phyloP scores from a whole-genome alignment of 352 stramenopile species.

The Peronospora belbahrii region DNA sequence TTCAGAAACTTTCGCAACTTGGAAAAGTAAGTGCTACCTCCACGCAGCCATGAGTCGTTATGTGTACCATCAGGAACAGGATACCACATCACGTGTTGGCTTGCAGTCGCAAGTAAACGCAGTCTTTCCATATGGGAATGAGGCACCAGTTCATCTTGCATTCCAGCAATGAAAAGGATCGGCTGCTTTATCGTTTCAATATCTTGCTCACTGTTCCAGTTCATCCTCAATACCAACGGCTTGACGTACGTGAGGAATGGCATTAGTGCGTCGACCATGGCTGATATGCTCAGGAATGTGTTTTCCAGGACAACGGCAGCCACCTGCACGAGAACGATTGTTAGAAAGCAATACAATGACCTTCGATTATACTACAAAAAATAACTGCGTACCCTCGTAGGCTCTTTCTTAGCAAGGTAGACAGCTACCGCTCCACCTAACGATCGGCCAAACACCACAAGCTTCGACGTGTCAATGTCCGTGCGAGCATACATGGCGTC shows the following conservation, averaged over 20 bases:
- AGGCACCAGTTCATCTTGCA: constrained; percentile 89
- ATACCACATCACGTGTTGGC: constrained; percentile 51
- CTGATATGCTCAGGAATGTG: constrained; percentile 89
- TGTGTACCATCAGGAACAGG: constrained; percentile 87
- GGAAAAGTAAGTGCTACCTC: constrained; percentile 83
- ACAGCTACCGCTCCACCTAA: constrained; percentile 90
- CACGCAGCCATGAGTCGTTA: constrained; percentile 91
- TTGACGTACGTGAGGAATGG: constrained; percentile 87
- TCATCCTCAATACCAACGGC: constrained; percentile 83
- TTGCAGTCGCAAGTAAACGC: constrained; percentile 50
- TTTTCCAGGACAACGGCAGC: constrained; percentile 91
- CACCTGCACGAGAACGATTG: constrained; percentile 34
- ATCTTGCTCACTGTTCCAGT: constrained; percentile 75
- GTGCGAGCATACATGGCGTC: constrained; percentile 60
- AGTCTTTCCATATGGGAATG: constrained; percentile 85
- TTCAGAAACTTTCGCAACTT: constrained; percentile 62
- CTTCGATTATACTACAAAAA: not conserved
- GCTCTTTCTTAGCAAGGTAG: constrained; percentile 78
- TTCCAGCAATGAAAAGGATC: constrained; percentile 88
- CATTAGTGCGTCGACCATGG: constrained; percentile 92
- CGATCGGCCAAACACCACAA: constrained; percentile 90
- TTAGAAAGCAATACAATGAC: not conserved
- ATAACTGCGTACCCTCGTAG: constrained; percentile 39
- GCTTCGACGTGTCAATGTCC: constrained; percentile 79
- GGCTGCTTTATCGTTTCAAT: constrained; percentile 69